Evolutionary conservation across 257 asterid species (phyloP).

Genomic region (Solanum paucissectum): DNA sequence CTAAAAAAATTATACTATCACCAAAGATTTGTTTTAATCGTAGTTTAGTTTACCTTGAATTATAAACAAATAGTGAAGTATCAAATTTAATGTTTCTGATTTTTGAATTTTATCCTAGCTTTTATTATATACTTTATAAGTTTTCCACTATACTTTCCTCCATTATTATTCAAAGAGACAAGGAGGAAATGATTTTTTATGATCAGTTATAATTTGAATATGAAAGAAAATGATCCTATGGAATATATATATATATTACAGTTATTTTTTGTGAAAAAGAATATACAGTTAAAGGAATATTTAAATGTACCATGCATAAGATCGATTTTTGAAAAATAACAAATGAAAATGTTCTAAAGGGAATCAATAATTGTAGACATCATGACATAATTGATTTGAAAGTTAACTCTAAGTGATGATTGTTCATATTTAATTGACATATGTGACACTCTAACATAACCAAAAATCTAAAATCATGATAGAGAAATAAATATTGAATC

Average conservation of each 20-base stretch:
- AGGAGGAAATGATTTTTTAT: background rate
- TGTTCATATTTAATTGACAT: background rate
- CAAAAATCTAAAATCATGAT: no score
- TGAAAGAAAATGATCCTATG: background rate
- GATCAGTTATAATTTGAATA: background rate
- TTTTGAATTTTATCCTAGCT: no score
- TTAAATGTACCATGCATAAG: background rate
- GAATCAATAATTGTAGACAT: background rate
- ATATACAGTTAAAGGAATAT: background rate
- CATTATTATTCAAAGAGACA: background rate
- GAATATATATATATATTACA: no score
- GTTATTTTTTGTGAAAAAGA: background rate
- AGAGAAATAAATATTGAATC: no score
- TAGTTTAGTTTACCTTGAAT: background rate
- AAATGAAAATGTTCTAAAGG: background rate
- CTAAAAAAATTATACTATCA: no score
- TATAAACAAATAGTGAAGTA: no score
- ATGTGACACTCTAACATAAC: no score
- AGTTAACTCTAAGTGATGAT: no score
- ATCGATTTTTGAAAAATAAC: background rate
- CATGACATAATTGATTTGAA: background rate
- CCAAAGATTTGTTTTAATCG: background rate
- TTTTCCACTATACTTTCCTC: background rate
- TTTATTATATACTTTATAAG: background rate
- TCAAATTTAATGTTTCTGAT: no score